phyloP scores from a whole-genome alignment of 768 basidiomycete genomes.

The Boletus rubescentipes region DNA sequence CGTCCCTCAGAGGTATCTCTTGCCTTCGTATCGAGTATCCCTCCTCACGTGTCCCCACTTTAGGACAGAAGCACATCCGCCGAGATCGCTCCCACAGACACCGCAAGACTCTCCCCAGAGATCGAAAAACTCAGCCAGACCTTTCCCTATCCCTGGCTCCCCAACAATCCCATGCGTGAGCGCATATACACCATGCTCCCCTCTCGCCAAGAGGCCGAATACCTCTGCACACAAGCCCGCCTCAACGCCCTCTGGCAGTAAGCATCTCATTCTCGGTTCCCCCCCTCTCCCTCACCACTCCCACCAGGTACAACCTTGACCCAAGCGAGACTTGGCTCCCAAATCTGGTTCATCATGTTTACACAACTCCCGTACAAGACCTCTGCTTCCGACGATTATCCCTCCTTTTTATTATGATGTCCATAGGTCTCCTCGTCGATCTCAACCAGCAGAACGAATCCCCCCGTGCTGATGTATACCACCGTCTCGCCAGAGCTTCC shows the following conservation, averaged over 20 bases:
- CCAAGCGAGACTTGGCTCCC: slow-evolving; percentile 69
- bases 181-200: slow-evolving; percentile 65
- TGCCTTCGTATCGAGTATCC: not conserved
- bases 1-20: slow-evolving; percentile 27
- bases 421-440: slow-evolving; percentile 70
- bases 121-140: slow-evolving; percentile 55
- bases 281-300: not conserved
- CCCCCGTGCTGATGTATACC: slow-evolving; percentile 60
- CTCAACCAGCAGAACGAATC: slow-evolving; percentile 54
- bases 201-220: slow-evolving; percentile 53
- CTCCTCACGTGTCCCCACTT: not conserved
- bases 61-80: slow-evolving; percentile 29
- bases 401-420: slow-evolving; percentile 68
- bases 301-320: slow-evolving; percentile 61
- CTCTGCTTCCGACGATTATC: slow-evolving; percentile 67
- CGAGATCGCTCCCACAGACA: slow-evolving; percentile 21
- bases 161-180: slow-evolving; percentile 61
- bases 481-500: slow-evolving; percentile 63
- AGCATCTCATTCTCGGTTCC: slow-evolving; percentile 27
- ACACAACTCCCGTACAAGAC: slow-evolving; percentile 56
- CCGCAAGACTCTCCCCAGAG: slow-evolving; percentile 29
- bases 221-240: slow-evolving; percentile 62
- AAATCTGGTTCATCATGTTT: slow-evolving; percentile 67
- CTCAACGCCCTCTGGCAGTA: slow-evolving; percentile 75
- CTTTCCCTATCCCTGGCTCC: slow-evolving; percentile 69